Percentiles rank a stretch among this genome's conserved stretches.
Conservation (phyloP, 75 land plant genomes). For the Selaginella tamariscina region DNA sequence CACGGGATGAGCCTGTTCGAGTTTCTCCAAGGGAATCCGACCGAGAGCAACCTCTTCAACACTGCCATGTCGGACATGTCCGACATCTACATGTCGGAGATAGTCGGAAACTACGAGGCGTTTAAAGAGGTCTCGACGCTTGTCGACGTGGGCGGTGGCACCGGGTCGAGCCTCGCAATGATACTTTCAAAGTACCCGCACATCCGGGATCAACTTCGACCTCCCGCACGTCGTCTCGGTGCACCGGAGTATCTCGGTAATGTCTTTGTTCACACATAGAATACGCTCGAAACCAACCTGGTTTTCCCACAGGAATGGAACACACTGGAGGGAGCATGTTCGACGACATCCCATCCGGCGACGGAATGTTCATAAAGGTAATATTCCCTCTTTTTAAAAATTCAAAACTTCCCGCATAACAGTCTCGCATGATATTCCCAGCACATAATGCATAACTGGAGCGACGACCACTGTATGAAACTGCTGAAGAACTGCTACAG, state of each 20-base stretch:
- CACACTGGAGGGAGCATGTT: too few species aligned
- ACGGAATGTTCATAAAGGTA: too few species aligned
- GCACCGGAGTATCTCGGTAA: conserved; percentile 32
- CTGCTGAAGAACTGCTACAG: too few species aligned
- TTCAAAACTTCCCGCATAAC: too few species aligned
- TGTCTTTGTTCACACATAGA: too few species aligned
- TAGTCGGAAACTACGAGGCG: conserved; percentile 14
- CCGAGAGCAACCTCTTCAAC: conserved; percentile 19
- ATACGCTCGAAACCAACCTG: too few species aligned
- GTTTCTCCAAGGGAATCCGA: conserved; percentile 12
- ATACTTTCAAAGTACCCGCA: conserved; percentile 34
- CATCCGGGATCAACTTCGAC: conserved; percentile 46
- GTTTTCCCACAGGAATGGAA: too few species aligned
- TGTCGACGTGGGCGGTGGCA: conserved; percentile 36
- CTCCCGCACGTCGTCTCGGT: conserved; percentile 38
- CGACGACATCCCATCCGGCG: too few species aligned
- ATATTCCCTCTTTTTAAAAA: too few species aligned
- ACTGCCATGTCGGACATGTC: conserved; percentile 19
- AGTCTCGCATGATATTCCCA: too few species aligned
- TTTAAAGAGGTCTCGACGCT: conserved; percentile 19
- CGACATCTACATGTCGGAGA: conserved; percentile 4
- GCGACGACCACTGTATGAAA: too few species aligned
- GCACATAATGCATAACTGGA: too few species aligned
- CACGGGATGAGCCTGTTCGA: conserved; percentile 11
- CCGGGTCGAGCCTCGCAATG: conserved; percentile 24